A percentile compares a stretch with the other conserved stretches of the same genome.
Conservation (phyloP, 2,329 filamentous ascomycete genomes). For the Zarea fungicola region DNA sequence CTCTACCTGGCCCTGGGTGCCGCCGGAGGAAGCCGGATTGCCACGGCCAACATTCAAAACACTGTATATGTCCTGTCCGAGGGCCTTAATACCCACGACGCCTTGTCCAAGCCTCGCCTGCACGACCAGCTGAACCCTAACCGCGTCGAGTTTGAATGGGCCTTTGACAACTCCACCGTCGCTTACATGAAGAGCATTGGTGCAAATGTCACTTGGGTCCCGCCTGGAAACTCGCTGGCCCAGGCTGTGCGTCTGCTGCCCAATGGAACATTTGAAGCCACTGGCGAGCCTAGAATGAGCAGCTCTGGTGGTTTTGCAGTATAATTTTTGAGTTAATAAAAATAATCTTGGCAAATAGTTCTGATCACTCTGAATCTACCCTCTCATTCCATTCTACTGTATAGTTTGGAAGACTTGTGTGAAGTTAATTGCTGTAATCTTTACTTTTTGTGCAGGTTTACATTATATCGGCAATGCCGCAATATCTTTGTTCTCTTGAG, state of each 20-base stretch:
- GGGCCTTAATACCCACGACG: constrained; percentile 53
- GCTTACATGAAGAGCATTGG: constrained; percentile 60
- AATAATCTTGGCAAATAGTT: too few species aligned
- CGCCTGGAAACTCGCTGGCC: constrained; percentile 59
- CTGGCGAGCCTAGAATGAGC: constrained; percentile 72
- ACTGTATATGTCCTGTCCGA: constrained; percentile 70
- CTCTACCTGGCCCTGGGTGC: constrained; percentile 70
- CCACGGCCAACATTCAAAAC: constrained; percentile 73
- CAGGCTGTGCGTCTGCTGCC: constrained; percentile 63
- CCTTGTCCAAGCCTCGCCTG: constrained; percentile 63
- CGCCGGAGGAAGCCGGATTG: constrained; percentile 79
- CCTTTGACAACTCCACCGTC: constrained; percentile 65
- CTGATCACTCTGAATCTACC: too few species aligned
- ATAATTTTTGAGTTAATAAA: too few species aligned
- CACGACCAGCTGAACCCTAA: constrained; percentile 80
- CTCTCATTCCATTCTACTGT: too few species aligned
- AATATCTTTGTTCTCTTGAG: too few species aligned
- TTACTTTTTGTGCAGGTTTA: too few species aligned
- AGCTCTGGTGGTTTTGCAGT: constrained; percentile 63
- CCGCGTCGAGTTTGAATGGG: constrained; percentile 62
- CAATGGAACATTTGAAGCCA: constrained; percentile 70
- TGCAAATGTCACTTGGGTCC: constrained; percentile 70
- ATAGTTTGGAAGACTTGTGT: too few species aligned
- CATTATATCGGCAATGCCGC: too few species aligned
- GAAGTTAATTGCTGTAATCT: too few species aligned